Percentiles rank a stretch among this genome's conserved stretches.
These are phyloP conservation scores for Closterium sp. DNA, from an alignment of 139 green algal species.

Conservation along the genomic window DNA sequence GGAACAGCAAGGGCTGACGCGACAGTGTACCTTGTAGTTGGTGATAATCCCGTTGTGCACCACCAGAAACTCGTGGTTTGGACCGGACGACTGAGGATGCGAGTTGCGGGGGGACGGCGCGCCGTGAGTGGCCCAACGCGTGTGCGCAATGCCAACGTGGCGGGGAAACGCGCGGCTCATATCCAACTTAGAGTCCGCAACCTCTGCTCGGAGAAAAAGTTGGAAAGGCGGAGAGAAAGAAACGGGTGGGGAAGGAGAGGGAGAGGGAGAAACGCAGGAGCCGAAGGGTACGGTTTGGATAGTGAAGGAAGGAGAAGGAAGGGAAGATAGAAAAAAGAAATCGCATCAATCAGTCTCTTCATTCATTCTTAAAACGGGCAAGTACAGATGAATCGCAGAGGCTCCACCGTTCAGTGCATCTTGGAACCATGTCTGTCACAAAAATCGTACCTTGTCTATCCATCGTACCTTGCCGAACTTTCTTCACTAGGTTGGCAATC, in stretches of 20 bases:
- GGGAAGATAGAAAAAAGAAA: background rate
- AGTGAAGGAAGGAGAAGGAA: background rate
- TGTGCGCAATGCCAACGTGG: conserved; percentile 86
- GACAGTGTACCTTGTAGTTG: conserved; percentile 78
- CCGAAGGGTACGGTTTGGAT: background rate
- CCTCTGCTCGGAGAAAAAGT: conserved; percentile 6
- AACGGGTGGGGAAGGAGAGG: background rate
- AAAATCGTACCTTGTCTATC: conserved; percentile 24
- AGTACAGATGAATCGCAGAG: background rate
- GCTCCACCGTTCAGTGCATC: background rate
- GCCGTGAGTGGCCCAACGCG: conserved; percentile 97
- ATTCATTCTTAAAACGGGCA: background rate
- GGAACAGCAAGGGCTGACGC: no score
- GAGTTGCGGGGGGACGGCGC: conserved; percentile 78
- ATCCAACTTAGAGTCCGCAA: conserved; percentile 2
- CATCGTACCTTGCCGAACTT: conserved; percentile 20
- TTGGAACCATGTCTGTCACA: background rate
- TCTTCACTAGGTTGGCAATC: conserved; percentile 77
- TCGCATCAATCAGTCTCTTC: background rate
- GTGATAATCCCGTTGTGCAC: conserved; percentile 99
- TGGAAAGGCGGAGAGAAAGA: background rate
- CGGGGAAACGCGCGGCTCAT: conserved; percentile 13
- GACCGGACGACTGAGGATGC: conserved; percentile 79
- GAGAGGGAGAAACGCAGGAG: background rate
- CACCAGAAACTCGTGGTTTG: conserved; percentile 84